These are phyloP conservation scores for Vitis hybrid DNA, from an alignment of 177 flowering plant genomes.

Conservation along the genomic window DNA sequence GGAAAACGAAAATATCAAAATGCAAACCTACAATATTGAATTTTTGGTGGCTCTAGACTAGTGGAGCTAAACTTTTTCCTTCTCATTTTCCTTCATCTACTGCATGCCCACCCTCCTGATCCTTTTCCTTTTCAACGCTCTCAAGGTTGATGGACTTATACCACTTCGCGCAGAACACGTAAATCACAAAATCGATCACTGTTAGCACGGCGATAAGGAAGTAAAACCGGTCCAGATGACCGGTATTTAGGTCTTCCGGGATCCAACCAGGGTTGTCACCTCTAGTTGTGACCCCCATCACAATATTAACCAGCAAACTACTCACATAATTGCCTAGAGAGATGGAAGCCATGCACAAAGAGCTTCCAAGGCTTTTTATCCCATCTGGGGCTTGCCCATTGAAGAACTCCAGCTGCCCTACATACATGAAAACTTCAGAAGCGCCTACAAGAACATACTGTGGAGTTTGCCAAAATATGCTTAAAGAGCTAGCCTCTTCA, in stretches of 20 bases:
- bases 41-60: too few relatives aligned
- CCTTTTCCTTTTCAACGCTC: not conserved
- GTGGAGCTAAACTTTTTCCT: not conserved
- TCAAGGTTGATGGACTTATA: conserved; percentile 51
- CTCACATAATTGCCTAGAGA: conserved; percentile 75
- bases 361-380: conserved; percentile 73
- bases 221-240: conserved; percentile 77
- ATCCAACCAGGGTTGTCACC: conserved; percentile 63
- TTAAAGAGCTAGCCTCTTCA: conserved; percentile 38
- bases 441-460: conserved; percentile 72
- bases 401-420: conserved; percentile 78
- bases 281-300: conserved; percentile 51
- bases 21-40: too few relatives aligned
- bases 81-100: not conserved
- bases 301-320: conserved; percentile 59
- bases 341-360: conserved; percentile 82
- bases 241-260: conserved; percentile 63
- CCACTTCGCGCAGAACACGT: conserved; percentile 64
- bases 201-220: conserved; percentile 66
- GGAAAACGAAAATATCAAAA: too few relatives aligned
- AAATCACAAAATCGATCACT: conserved; percentile 55
- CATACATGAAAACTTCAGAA: conserved; percentile 81
- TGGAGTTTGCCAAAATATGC: conserved; percentile 74
- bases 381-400: conserved; percentile 81
- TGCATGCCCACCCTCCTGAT: conserved; percentile 10